Conservation (phyloP, 768 basidiomycete species). For the Candolleomyces eurysporus region DNA sequence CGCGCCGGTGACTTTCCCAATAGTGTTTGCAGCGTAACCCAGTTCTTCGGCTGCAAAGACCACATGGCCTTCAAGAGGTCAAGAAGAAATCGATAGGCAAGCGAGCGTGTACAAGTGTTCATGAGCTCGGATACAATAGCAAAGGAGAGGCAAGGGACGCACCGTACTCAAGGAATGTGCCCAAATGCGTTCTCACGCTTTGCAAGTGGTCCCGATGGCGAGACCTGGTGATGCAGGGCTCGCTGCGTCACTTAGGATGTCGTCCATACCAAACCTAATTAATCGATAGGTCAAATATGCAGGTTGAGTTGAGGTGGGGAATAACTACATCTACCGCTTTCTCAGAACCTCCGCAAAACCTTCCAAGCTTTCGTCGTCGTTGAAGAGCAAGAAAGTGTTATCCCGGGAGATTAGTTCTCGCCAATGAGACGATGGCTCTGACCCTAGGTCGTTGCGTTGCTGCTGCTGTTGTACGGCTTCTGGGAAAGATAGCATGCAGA, state of each 20-base stretch:
- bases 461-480: conserved; percentile 29
- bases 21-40: conserved; percentile 77
- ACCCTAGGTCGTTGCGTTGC: conserved; percentile 1
- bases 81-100: too few relatives aligned
- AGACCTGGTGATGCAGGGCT: conserved; percentile 68
- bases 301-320: neutral
- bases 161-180: conserved; percentile 52
- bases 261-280: conserved; percentile 8
- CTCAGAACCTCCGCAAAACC: conserved; percentile 50
- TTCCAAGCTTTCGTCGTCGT: conserved; percentile 51
- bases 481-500: conserved; percentile 81
- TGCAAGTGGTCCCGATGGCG: conserved; percentile 79
- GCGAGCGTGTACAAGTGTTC: neutral
- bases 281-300: too few relatives aligned
- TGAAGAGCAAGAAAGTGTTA: conserved; percentile 67
- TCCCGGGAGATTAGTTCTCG: conserved; percentile 48
- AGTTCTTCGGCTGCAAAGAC: conserved; percentile 86
- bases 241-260: neutral
- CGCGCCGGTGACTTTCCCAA: conserved; percentile 78
- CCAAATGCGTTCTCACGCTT: conserved; percentile 56
- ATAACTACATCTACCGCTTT: conserved; percentile 38
- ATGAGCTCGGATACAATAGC: neutral
- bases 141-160: conserved; percentile 1
- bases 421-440: conserved; percentile 22
- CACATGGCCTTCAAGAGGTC: conserved; percentile 47